Conservation (phyloP, 352 stramenopile species). For the Phytophthora pluvialis region DNA sequence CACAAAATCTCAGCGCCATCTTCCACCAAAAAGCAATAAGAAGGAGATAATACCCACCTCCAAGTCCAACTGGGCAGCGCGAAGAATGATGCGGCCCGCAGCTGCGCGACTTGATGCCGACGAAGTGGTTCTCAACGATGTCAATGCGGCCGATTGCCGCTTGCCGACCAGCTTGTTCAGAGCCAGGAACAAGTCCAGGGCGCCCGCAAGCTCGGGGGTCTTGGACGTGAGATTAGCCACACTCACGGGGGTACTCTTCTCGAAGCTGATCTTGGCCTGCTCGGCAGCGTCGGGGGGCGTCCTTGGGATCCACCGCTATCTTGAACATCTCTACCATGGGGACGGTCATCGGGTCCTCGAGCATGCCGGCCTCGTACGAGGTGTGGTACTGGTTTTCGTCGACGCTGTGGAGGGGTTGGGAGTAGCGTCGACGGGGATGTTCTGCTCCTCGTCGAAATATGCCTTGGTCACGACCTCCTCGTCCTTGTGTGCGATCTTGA, state of each 20-base stretch:
- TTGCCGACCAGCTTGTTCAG: constrained; percentile 97
- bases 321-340: constrained; percentile 98
- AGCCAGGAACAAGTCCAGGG: constrained; percentile 97
- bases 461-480: too few relatives aligned
- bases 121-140: constrained; percentile 99
- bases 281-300: constrained; percentile 91
- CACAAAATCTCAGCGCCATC: too few relatives aligned
- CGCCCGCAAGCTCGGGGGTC: constrained; percentile 90
- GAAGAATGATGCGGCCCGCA: constrained; percentile 94
- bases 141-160: constrained; percentile 98
- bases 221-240: constrained; percentile 90
- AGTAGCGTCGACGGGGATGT: constrained; percentile 97
- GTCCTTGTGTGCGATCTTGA: too few relatives aligned
- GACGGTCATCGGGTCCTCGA: constrained; percentile 94
- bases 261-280: constrained; percentile 95
- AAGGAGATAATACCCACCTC: too few relatives aligned
- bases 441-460: constrained; percentile 95
- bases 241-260: constrained; percentile 94
- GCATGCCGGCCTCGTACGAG: constrained; percentile 96
- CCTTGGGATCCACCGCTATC: constrained; percentile 97
- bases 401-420: constrained; percentile 98
- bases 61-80: constrained; percentile 89
- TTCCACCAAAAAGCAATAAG: too few relatives aligned
- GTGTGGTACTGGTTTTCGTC: constrained; percentile 99
- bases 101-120: constrained; percentile 99